phyloP scores from a whole-genome alignment of 768 basidiomycete genomes.

The Multifurca ochricompacta region DNA sequence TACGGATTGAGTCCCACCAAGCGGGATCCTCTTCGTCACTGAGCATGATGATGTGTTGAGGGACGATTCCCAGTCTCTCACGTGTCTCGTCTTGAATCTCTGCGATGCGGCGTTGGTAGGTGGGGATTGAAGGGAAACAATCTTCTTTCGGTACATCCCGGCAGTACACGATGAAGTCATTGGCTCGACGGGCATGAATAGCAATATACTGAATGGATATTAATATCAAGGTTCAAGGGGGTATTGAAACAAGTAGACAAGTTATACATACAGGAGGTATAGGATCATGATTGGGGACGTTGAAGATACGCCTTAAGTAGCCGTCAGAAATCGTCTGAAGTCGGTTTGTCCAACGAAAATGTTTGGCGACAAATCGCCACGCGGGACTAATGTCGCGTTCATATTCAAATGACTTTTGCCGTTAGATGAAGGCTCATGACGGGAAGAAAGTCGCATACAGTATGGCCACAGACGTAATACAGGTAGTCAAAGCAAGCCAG shows the following conservation, averaged over 20 bases:
- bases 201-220: conserved; percentile 9
- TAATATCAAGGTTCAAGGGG: background rate
- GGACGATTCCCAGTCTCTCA: conserved; percentile 25
- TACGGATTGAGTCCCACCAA: conserved; percentile 33
- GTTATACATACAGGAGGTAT: conserved; percentile 29
- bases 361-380: conserved; percentile 30
- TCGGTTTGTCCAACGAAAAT: conserved; percentile 30
- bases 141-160: conserved; percentile 25
- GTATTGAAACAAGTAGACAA: background rate
- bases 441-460: conserved; percentile 20
- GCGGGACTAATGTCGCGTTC: conserved; percentile 29
- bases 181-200: conserved; percentile 13
- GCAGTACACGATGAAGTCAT: conserved; percentile 28
- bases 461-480: conserved; percentile 31
- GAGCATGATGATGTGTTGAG: conserved; percentile 34
- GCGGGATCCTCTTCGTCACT: conserved; percentile 35
- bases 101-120: conserved; percentile 20
- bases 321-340: conserved; percentile 27
- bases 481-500: conserved; percentile 36
- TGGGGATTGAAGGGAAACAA: conserved; percentile 35
- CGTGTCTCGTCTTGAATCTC: conserved; percentile 34
- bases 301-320: conserved; percentile 28
- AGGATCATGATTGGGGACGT: conserved; percentile 22
- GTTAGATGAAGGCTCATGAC: conserved; percentile 5
- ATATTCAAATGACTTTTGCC: conserved; percentile 27